Base-by-base conservation (phyloP, 176 grass and related monocot species). In the Oryza australiensis region DNA sequence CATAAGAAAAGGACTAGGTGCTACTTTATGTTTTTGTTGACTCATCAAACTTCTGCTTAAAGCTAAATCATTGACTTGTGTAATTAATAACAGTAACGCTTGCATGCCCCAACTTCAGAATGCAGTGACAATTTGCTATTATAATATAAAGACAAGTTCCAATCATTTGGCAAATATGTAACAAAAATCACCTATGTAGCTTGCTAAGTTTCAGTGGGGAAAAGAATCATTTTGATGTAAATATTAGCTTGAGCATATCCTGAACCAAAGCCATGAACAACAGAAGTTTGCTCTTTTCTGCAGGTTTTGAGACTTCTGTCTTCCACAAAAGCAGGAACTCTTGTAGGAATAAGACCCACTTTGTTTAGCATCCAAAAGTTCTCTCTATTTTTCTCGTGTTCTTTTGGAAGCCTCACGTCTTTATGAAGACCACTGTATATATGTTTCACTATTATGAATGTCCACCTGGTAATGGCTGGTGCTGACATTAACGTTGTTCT, bases 281-380 rank as follows among this genome's bases (percentile, higher is more conserved):
- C 51, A 65, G 0, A 53, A 30, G 5, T 35, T 41, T 70, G 2
- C 18, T 13, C n/a, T 70, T 40, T 40, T 68, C 4, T 70, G 77
- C 82, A 89, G 87, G 82, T 75, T 87, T 40, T 87, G 73, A 83
- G 32, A 51, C 15, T 11, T 8, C 12, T 12, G 3, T 77, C 55
- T 65, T 66, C 3, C 10, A 66, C 2, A 3, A 18, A 70, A 66
- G 59, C 26, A 5, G 16, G 51, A 0, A 0, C 42, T 27, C 12
- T 24, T 42, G 59, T 51, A 41, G 29, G 13, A 43, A 11, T 26
- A 27, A 34, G 27, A 2, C 38, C 62, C 14, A 29, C 15, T 69
- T 70, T 41, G n/a, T 9, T n/a, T 22, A 11, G 29, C 6, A 40
- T 6, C 33, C 49, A 29, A 53, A 28, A 40, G 9, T 43, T 72